These are phyloP conservation scores for Silene coronaria DNA, from an alignment of 179 eudicot genomes.

Conservation along the genomic window DNA sequence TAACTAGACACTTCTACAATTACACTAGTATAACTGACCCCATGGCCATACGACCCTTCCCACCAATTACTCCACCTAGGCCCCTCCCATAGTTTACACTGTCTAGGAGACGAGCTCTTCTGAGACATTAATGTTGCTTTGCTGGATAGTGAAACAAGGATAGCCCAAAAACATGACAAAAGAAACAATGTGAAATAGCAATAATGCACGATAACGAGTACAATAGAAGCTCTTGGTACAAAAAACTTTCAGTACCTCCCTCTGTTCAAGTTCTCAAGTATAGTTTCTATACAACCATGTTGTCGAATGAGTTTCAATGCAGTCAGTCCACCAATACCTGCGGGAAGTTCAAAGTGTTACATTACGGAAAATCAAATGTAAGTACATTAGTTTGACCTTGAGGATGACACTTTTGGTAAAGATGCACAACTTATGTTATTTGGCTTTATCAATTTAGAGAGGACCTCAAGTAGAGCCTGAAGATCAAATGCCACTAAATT, in stretches of 20 bases:
- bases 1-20: not conserved
- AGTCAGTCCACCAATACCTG: constrained; percentile 90
- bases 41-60: not conserved
- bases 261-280: constrained; percentile 74
- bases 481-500: not conserved
- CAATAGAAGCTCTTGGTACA: too few species aligned
- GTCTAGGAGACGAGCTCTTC: not conserved
- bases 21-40: not conserved
- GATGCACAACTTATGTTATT: not conserved
- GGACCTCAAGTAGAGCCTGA: not conserved
- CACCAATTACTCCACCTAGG: not conserved
- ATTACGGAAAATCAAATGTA: not conserved
- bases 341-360: not conserved
- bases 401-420: not conserved
- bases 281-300: constrained; percentile 79
- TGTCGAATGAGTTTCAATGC: constrained; percentile 94
- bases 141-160: not conserved
- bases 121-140: not conserved
- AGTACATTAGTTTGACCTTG: not conserved
- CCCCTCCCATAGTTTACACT: not conserved
- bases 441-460: not conserved
- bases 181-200: not conserved
- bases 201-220: not conserved
- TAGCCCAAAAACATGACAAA: not conserved
- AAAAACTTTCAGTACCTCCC: constrained; percentile 46